Evolutionary conservation across 805 yeast genomes (phyloP).

Genomic region (Candida koratica): DNA sequence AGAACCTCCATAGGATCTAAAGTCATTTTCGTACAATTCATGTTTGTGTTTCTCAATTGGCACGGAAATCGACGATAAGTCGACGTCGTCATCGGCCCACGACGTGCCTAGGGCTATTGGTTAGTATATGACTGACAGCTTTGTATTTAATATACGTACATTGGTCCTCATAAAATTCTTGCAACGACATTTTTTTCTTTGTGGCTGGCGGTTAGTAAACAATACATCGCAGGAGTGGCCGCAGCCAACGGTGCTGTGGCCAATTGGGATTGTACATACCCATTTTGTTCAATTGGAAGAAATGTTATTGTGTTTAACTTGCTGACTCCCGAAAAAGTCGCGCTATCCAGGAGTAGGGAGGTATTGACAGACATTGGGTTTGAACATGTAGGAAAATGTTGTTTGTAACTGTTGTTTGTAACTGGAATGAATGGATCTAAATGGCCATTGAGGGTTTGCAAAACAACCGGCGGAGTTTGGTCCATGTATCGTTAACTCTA

Average conservation of each 20-base stretch:
- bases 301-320: not conserved
- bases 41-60: slow-evolving; percentile 34
- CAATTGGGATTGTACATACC: slow-evolving; percentile 9
- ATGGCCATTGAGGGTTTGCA: no score
- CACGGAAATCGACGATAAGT: slow-evolving; percentile 42
- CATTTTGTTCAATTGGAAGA: slow-evolving; percentile 9
- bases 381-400: no score
- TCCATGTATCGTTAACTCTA: no score
- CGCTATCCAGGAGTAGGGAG: no score
- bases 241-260: not conserved
- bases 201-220: slow-evolving; percentile 22
- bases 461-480: no score
- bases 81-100: slow-evolving; percentile 47
- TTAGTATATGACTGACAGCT: slow-evolving; percentile 4
- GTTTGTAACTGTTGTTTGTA: no score
- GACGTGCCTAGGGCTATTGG: slow-evolving; percentile 41
- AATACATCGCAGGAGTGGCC: no score
- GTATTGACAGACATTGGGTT: no score
- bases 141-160: slow-evolving; percentile 30
- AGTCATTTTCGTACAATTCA: slow-evolving; percentile 3
- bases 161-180: slow-evolving; percentile 43
- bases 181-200: slow-evolving; percentile 41
- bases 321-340: slow-evolving; percentile 6
- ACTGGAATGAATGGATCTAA: no score
- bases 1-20: not conserved